Evolutionary conservation across 768 basidiomycete species (phyloP), one percentile per base, ranked within the genome.

Genomic region (Boletellus ananas): DNA sequence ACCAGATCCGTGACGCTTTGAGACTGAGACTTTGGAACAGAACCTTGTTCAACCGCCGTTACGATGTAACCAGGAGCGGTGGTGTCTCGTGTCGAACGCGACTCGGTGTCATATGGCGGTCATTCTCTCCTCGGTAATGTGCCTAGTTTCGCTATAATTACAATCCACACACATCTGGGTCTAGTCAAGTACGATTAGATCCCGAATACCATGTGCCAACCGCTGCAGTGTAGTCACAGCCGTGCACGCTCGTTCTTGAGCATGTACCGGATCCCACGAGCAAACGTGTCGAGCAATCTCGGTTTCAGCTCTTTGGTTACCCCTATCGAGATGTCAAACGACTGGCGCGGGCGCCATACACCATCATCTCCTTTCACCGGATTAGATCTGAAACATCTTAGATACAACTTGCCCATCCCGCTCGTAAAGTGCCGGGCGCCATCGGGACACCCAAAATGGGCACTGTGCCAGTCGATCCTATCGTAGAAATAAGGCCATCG

Each of bases 341-440:
- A 60, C 13, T 51, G 47, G 34, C 58, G 51, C 31, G 57, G 16
- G 13, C 14, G 46, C 55, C 58, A 57, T 52, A 36, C 45, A 21
- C 52, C 55, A 14, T 64, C 63, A 3, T 52, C 51, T 18, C 58
- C 54, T 29, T 58, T 61, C 27, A 46, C 20, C 12, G 64, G 54
- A 34, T 65, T 65, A 16, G 63, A 59, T 42, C 43, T 51, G 40
- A 64, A 66, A n/a, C 58, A 52, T 27, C 65, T 52, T 8, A 65
- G 16, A 38, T 61, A 65, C 20, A 40, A 46, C 21, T 56, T 67
- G 20, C 25, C 31, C 16, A 51, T 33, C 29, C 60, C 58, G 21
- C 18, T 12, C 6, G 62, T 56, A 20, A 54, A 47, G 27, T 59
- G 61, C 38, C 49, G 53, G 10, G 60, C 54, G 14, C 50, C 44